A percentile compares a stretch with the other conserved stretches of the same genome.
phyloP scores from a whole-genome alignment of 805 yeast species.

The Cyberlindnera xishuangbannaensis region DNA sequence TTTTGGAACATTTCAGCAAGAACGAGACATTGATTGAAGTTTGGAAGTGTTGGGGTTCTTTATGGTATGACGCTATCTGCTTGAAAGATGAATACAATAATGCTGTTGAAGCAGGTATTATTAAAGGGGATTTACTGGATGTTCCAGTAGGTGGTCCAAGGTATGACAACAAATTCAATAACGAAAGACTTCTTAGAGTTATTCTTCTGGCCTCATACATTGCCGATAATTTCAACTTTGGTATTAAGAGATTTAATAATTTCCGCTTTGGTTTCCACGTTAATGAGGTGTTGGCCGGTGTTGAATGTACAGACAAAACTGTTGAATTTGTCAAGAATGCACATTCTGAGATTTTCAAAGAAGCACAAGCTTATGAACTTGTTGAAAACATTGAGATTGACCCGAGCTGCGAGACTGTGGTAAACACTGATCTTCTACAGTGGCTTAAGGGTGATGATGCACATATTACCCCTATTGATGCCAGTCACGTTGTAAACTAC shows the following conservation, averaged over 20 bases:
- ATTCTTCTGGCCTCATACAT: conserved; percentile 44
- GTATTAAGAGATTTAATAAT: conserved; percentile 41
- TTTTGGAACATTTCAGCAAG: conserved; percentile 44
- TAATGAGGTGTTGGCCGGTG: conserved; percentile 9
- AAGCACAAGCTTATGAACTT: conserved; percentile 12
- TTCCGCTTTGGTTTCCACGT: conserved; percentile 15
- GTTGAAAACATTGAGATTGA: conserved; percentile 11
- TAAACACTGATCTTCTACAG: conserved; percentile 2
- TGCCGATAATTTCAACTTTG: conserved; percentile 49
- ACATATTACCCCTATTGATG: background rate
- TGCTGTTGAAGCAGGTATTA: conserved; percentile 50
- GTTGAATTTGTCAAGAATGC: conserved; percentile 9
- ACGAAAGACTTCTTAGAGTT: conserved; percentile 46
- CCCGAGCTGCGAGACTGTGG: conserved; percentile 3
- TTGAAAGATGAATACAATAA: conserved; percentile 48
- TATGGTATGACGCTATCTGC: conserved; percentile 65
- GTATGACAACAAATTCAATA: conserved; percentile 36
- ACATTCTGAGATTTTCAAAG: conserved; percentile 11
- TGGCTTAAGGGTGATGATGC: conserved; percentile 9
- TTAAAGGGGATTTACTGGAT: conserved; percentile 50
- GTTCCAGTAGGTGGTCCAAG: conserved; percentile 59
- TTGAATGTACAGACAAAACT: conserved; percentile 3
- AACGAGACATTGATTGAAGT: conserved; percentile 67
- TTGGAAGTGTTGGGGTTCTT: conserved; percentile 81
- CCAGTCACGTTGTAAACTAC: conserved; percentile 5